These are phyloP conservation scores for Aspergillus intermedius DNA, from an alignment of 2,329 filamentous ascomycete genomes.

Conservation along the genomic window DNA sequence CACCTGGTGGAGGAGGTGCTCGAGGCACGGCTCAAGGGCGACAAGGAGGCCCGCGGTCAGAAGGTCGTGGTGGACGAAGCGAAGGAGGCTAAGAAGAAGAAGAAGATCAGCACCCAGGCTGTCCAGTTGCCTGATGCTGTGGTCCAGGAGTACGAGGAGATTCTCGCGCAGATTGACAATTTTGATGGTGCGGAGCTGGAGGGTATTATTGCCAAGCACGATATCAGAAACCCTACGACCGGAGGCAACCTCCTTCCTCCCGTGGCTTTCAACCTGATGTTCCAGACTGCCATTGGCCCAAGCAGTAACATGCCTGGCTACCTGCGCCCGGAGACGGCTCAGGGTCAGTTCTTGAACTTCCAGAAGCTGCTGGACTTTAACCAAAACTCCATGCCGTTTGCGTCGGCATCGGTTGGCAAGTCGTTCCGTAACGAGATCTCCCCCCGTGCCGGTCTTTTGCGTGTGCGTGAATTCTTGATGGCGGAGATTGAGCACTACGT, in stretches of 20 bases:
- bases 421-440: conserved; percentile 99
- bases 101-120: conserved; percentile 65
- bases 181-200: conserved; percentile 83
- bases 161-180: conserved; percentile 92
- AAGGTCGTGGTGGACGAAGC: conserved; percentile 61
- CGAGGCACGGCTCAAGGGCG: conserved; percentile 75
- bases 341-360: conserved; percentile 98
- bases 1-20: conserved; percentile 94
- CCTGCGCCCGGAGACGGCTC: conserved; percentile 87
- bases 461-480: conserved; percentile 97
- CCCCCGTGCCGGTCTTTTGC: conserved; percentile 79
- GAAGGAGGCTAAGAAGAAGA: conserved; percentile 82
- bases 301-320: conserved; percentile 82
- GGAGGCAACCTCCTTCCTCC: conserved; percentile 71
- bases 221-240: conserved; percentile 81
- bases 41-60: conserved; percentile 86
- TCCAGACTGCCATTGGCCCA: conserved; percentile 89
- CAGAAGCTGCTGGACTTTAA: conserved; percentile 95
- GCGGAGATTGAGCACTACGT: conserved; percentile 99
- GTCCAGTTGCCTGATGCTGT: conserved; percentile 82
- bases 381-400: conserved; percentile 91
- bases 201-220: conserved; percentile 79
- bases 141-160: conserved; percentile 83
- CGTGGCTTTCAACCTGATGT: conserved; percentile 97
- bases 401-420: conserved; percentile 93